These are phyloP conservation scores for Lachnellula hyalina DNA, from an alignment of 2,329 filamentous ascomycete genomes.

Conservation along the genomic window DNA sequence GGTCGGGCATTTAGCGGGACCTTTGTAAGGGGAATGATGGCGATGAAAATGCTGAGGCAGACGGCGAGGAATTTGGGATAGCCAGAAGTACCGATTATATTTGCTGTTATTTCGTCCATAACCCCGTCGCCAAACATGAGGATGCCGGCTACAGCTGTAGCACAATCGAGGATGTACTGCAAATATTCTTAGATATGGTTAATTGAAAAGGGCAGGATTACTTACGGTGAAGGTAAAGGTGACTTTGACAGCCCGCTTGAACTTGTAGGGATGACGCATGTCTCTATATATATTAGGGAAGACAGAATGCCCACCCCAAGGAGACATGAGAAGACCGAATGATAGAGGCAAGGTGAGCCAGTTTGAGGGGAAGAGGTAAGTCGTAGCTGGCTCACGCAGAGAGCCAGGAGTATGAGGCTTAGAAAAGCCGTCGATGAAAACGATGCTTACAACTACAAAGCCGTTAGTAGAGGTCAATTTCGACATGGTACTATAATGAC, in stretches of 20 bases:
- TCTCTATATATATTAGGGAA: constrained; percentile 84
- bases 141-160: constrained; percentile 76
- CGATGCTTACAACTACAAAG: constrained; percentile 67
- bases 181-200: not conserved
- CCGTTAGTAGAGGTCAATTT: constrained; percentile 25
- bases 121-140: constrained; percentile 95
- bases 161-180: constrained; percentile 71
- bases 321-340: constrained; percentile 84
- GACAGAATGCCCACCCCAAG: constrained; percentile 59
- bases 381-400: constrained; percentile 70
- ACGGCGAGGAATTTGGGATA: constrained; percentile 73
- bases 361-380: constrained; percentile 76
- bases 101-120: constrained; percentile 82
- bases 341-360: constrained; percentile 82
- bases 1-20: constrained; percentile 87
- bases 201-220: constrained; percentile 32
- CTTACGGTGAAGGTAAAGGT: constrained; percentile 81
- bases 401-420: constrained; percentile 79
- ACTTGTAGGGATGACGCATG: constrained; percentile 69
- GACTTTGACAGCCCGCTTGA: constrained; percentile 63
- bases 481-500: constrained; percentile 34
- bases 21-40: constrained; percentile 92
- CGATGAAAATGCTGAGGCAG: constrained; percentile 78
- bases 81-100: constrained; percentile 68
- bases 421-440: constrained; percentile 79